Evolutionary conservation across 257 asterid genomes (phyloP).

Genomic region (Ilex aquifolium): DNA sequence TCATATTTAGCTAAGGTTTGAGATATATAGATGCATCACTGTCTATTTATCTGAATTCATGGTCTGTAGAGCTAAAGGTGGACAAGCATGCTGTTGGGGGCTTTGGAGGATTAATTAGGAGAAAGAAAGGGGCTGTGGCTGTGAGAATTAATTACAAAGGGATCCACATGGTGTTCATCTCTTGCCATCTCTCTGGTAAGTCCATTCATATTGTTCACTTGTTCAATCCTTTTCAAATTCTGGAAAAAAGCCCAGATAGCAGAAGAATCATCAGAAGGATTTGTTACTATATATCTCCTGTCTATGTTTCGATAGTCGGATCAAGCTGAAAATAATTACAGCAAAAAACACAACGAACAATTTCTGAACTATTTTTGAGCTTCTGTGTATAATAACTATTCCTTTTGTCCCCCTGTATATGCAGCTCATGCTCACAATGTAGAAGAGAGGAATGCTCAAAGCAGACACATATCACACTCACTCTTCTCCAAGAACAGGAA

Average conservation of each 20-base stretch:
- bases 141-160: conserved; percentile 44
- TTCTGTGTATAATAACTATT: background rate
- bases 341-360: too few species aligned
- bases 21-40: too few species aligned
- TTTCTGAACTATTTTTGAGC: too few species aligned
- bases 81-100: conserved; percentile 59
- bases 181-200: conserved; percentile 73
- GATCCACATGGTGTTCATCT: conserved; percentile 44
- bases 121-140: conserved; percentile 72
- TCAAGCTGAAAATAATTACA: background rate
- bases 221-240: background rate
- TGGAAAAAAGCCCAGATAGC: too few species aligned
- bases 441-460: conserved; percentile 52
- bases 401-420: background rate
- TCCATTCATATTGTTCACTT: background rate
- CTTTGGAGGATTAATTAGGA: conserved; percentile 56
- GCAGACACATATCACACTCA: conserved; percentile 44
- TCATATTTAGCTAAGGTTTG: background rate
- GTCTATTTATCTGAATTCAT: background rate
- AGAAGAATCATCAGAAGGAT: too few species aligned
- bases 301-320: background rate
- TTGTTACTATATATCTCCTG: background rate
- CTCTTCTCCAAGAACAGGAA: conserved; percentile 46
- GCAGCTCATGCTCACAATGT: conserved; percentile 69
- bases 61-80: conserved; percentile 37